Conservation (phyloP, 768 basidiomycete species). For the Daedalea quercina region DNA sequence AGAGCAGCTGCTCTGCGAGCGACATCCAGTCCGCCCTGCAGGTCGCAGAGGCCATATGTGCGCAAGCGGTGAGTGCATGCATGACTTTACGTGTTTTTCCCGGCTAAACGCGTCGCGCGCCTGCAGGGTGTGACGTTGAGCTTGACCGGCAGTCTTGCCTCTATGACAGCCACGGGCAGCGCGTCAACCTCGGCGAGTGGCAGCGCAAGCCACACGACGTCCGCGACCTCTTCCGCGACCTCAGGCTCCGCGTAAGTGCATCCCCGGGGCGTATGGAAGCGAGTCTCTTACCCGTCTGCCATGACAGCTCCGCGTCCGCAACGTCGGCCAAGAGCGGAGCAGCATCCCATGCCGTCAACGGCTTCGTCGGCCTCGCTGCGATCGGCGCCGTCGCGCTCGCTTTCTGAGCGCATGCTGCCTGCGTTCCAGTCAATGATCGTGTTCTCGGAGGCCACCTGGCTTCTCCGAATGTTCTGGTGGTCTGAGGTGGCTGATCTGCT, state of each 20-base stretch:
- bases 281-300: not conserved
- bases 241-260: not conserved
- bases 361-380: conserved; percentile 35
- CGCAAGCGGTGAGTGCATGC: conserved; percentile 16
- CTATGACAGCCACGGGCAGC: conserved; percentile 9
- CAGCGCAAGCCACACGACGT: conserved; percentile 5
- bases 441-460: not conserved
- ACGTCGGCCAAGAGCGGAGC: conserved; percentile 12
- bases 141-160: conserved; percentile 11
- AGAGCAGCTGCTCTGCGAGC: conserved; percentile 13
- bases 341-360: conserved; percentile 26
- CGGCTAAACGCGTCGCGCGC: not conserved
- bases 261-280: not conserved
- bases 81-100: not conserved
- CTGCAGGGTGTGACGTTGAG: conserved; percentile 48
- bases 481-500: too few species aligned
- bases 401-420: conserved; percentile 27
- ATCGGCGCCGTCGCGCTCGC: conserved; percentile 37
- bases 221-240: conserved; percentile 1
- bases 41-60: conserved; percentile 17
- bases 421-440: not conserved
- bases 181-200: not conserved
- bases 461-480: too few species aligned
- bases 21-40: conserved; percentile 17
- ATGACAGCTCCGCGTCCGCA: not conserved